Percentiles rank a stretch among this genome's conserved stretches.
phyloP scores from a whole-genome alignment of 1,284 basidiomycete genomes.

The Marasmius tenuissimus region DNA sequence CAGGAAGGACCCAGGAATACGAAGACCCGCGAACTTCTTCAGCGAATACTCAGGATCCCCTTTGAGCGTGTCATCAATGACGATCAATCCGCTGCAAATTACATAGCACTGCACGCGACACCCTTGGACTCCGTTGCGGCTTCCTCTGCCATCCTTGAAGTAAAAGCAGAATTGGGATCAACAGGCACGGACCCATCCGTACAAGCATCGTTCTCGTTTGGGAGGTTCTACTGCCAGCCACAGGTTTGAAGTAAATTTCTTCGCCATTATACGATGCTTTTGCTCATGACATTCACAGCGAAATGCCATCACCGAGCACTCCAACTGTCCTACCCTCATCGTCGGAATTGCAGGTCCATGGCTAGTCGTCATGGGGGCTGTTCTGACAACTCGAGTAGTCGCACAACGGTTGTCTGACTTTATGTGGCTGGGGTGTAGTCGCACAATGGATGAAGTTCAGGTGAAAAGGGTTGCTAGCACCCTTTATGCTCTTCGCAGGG shows the following conservation, averaged over 20 bases:
- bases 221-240: slow-evolving; percentile 1
- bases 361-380: slow-evolving; percentile 10
- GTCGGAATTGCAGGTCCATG: slow-evolving; percentile 12
- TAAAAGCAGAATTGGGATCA: slow-evolving; percentile 7
- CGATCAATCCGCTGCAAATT: slow-evolving; percentile 4
- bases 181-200: slow-evolving; percentile 13
- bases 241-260: background rate
- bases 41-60: background rate
- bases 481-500: slow-evolving; percentile 3
- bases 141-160: background rate
- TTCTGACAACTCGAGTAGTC: slow-evolving; percentile 6
- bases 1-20: slow-evolving; percentile 1
- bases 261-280: background rate
- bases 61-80: background rate
- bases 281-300: background rate
- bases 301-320: slow-evolving; percentile 1
- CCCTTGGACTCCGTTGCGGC: slow-evolving; percentile 3
- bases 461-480: background rate
- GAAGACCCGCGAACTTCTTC: background rate
- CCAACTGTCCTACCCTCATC: slow-evolving; percentile 10
- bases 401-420: slow-evolving; percentile 9
- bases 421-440: slow-evolving; percentile 7
- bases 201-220: slow-evolving; percentile 9
- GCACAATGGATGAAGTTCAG: slow-evolving; percentile 1
- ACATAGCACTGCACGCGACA: background rate